Base-by-base conservation (phyloP, 352 stramenopile genomes). In the Peronospora farinosa region DNA sequence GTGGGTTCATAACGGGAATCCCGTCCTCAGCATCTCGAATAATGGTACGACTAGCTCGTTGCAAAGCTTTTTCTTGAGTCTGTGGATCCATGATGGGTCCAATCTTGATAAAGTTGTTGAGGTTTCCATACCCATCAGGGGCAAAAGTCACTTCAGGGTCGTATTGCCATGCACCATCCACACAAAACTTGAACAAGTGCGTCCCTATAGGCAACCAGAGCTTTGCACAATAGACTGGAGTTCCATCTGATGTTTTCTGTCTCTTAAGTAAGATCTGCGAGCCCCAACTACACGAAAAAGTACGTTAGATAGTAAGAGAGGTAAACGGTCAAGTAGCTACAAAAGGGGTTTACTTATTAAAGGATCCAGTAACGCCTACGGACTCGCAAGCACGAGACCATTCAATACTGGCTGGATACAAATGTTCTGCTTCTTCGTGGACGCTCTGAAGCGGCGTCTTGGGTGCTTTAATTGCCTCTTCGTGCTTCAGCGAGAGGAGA, bases 41-140 rank as follows among this genome's bases (percentile, higher is more conserved):
- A 52, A 92, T 92, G 17, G 81, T 92, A 44, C 55, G 63, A 33
- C 85, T 71, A 7, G 81, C 74, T 12, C 46, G 57, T 46, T 92
- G 78, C 19, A 88, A 21, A 0, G 54, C 36, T 46, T 84, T 86
- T 16, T 63, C 46, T 46, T 78, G 65, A n/a, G 61, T 65, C 43
- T 52, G 42, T 10, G 53, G 52, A 40, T 74, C 60, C 39, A 67
- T 58, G 0, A 57, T 38, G 0, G 51, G 49, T 7, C 42, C 32
- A 43, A 92, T 75, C 40, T 64, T 81, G 51, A 92, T 84, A 31
- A 92, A 89, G 52, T 92, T 92, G 55, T 92, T 92, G 41, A 92
- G 64, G 53, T 92, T 92, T n/a, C 81, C 81, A 50, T 89, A 92
- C 51, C 84, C 78, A 43, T 92, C 81, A 0, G 75, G 75, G 1